Percentiles rank a stretch among this genome's conserved stretches.
These are phyloP conservation scores for Pleurotus djamor DNA, from an alignment of 768 basidiomycete species.

Conservation along the genomic window DNA sequence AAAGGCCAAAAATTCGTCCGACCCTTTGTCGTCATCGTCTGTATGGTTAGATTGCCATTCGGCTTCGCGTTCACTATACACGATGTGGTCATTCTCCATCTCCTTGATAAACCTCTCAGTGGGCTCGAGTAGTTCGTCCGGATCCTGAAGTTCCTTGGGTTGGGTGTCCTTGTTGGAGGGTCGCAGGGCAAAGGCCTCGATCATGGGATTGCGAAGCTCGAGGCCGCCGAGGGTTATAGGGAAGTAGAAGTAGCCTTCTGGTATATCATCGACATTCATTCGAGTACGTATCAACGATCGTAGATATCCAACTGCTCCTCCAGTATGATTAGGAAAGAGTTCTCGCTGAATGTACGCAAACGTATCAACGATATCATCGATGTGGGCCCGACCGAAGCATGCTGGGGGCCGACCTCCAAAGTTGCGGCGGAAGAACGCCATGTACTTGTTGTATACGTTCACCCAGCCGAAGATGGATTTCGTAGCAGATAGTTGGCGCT, in stretches of 20 bases:
- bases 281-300: slow-evolving; percentile 22
- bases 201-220: slow-evolving; percentile 32
- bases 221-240: slow-evolving; percentile 33
- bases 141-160: neutral
- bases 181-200: slow-evolving; percentile 29
- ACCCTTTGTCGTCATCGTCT: slow-evolving; percentile 1
- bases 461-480: slow-evolving; percentile 37
- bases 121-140: slow-evolving; percentile 6
- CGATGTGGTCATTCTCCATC: slow-evolving; percentile 20
- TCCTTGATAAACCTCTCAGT: slow-evolving; percentile 16
- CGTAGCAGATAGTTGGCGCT: slow-evolving; percentile 29
- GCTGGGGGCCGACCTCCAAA: slow-evolving; percentile 30
- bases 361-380: slow-evolving; percentile 28
- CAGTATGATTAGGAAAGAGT: slow-evolving; percentile 21
- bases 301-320: slow-evolving; percentile 19
- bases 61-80: slow-evolving; percentile 20
- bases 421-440: slow-evolving; percentile 32
- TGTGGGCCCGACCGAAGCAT: slow-evolving; percentile 27
- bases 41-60: slow-evolving; percentile 14
- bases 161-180: slow-evolving; percentile 14
- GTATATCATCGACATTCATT: slow-evolving; percentile 30
- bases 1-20: slow-evolving; percentile 21
- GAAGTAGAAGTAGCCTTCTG: slow-evolving; percentile 39
- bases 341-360: slow-evolving; percentile 29
- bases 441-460: slow-evolving; percentile 36